Evolutionary conservation across 2,329 filamentous ascomycete genomes (phyloP).

Genomic region (Tricladium varicosporioides): DNA sequence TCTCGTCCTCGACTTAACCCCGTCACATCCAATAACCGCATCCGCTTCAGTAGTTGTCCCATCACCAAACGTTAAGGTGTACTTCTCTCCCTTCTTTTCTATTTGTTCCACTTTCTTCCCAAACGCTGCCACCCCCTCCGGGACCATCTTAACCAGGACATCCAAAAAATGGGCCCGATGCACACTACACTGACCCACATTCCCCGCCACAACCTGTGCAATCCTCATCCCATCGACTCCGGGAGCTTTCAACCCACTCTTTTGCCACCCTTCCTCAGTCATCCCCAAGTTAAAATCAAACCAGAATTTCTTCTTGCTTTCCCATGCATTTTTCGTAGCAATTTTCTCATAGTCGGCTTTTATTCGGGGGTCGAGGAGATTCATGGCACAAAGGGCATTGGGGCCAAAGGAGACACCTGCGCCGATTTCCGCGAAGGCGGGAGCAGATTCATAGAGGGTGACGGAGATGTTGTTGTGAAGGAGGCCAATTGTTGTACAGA

Average conservation of each 20-base stretch:
- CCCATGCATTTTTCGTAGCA: slow-evolving; percentile 26
- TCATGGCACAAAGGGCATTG: slow-evolving; percentile 31
- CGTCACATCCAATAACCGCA: slow-evolving; percentile 60
- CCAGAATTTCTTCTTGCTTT: slow-evolving; percentile 26
- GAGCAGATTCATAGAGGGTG: slow-evolving; percentile 31
- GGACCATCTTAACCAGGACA: slow-evolving; percentile 37
- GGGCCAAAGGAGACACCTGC: slow-evolving; percentile 34
- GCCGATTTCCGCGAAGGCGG: slow-evolving; percentile 33
- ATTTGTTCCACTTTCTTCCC: slow-evolving; percentile 37
- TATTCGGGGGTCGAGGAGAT: slow-evolving; percentile 29
- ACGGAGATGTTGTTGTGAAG: slow-evolving; percentile 29
- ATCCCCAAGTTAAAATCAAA: slow-evolving; percentile 31
- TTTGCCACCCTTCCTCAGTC: slow-evolving; percentile 24
- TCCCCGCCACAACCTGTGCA: slow-evolving; percentile 19
- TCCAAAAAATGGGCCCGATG: slow-evolving; percentile 34
- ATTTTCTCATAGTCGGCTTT: slow-evolving; percentile 25
- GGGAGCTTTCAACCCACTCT: slow-evolving; percentile 12
- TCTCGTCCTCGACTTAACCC: slow-evolving; percentile 57
- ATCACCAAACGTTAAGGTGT: slow-evolving; percentile 42
- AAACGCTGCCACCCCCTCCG: slow-evolving; percentile 35
- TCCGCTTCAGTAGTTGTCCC: slow-evolving; percentile 42
- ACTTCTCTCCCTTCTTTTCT: slow-evolving; percentile 27
- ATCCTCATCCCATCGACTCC: slow-evolving; percentile 19
- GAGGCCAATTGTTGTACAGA: slow-evolving; percentile 31
- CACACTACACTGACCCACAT: slow-evolving; percentile 27